Evolutionary conservation across 2,329 filamentous ascomycete genomes (phyloP), one percentile per base, ranked within the genome.

Genomic region (Fusarium phyllophilum): DNA sequence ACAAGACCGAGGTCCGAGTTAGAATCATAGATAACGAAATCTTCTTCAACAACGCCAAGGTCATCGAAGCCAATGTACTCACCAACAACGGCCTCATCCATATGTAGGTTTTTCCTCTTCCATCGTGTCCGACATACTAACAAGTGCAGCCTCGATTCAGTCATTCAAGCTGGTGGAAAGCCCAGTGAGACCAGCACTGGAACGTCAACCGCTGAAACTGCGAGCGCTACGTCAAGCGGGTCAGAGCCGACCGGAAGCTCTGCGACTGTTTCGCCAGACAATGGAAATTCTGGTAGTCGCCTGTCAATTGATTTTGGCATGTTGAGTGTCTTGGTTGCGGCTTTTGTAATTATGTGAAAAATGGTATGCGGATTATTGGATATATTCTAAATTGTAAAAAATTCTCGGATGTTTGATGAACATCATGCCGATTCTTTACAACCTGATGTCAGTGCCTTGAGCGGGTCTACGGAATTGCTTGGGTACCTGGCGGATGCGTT

Each of bases 21-120:
- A 48, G 45, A 6, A 60, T 77, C 8, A 73, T 67, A 34, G 60
- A 49, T 1, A 33, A 69, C 13, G 72, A 75, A 13, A 73, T 77
- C 18, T 77, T 63, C 42, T 77, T 77, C 60, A 76, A 76, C 55
- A 77, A 77, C 8, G 75, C 75, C 58, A 77, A 75, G 58, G 57
- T 77, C 1, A 75, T 77, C 7, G 64, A 77, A 36, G 44, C 72
- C 2, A 76, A 77, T 39, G 75, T 77, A 1, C 29, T 77, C 0
- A 77, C 75, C 5, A 77, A 77, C 41, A 77, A 77, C 36, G 75
- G 75, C 6, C 60, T 77, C 13, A 62, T 77, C 22, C 75, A 77
- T 29, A 69, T 77, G 75, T 75, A 17, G 60, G 72, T 66, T 13
- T 18, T 15, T 0, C 0, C 2, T 46, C 0, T 10, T 20, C 7